Percentiles rank a stretch among this genome's conserved stretches.
Conservation (phyloP, 352 stramenopile species). For the Globisporangium megalacanthum region DNA sequence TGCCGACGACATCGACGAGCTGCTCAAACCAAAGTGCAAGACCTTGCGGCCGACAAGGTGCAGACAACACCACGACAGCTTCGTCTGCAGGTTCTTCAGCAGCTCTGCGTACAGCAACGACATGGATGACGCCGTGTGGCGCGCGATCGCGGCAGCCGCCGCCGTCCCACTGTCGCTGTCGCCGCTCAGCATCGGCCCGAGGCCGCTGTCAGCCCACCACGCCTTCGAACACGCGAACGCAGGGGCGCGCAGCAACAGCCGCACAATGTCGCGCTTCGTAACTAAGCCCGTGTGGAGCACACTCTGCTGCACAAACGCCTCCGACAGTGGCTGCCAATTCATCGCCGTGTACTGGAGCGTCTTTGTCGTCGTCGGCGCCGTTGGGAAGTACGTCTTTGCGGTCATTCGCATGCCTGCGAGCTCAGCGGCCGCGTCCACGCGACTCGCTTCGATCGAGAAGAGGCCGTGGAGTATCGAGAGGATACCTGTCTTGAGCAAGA, state of each 20-base stretch:
- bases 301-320: slow-evolving; percentile 76
- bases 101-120: slow-evolving; percentile 73
- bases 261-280: slow-evolving; percentile 76
- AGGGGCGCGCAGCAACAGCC: slow-evolving; percentile 54
- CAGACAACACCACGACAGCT: slow-evolving; percentile 40
- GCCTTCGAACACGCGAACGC: slow-evolving; percentile 39
- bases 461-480: slow-evolving; percentile 63
- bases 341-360: slow-evolving; percentile 29
- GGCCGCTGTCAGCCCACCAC: slow-evolving; percentile 63
- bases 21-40: slow-evolving; percentile 50
- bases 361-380: not conserved
- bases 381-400: slow-evolving; percentile 11
- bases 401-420: slow-evolving; percentile 14
- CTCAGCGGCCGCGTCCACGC: slow-evolving; percentile 29
- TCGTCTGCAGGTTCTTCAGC: slow-evolving; percentile 49
- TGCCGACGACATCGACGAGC: slow-evolving; percentile 5
- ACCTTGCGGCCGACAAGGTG: slow-evolving; percentile 38
- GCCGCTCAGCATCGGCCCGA: slow-evolving; percentile 18
- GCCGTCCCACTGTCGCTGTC: not conserved
- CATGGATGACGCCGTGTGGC: slow-evolving; percentile 71
- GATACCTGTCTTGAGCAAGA: slow-evolving; percentile 76
- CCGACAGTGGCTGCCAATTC: slow-evolving; percentile 75
- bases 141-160: slow-evolving; percentile 13
- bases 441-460: slow-evolving; percentile 64
- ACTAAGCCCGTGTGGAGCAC: slow-evolving; percentile 59